These are phyloP conservation scores for Singerocomus rubriflavus DNA, from an alignment of 1,284 basidiomycete genomes.

Conservation along the genomic window DNA sequence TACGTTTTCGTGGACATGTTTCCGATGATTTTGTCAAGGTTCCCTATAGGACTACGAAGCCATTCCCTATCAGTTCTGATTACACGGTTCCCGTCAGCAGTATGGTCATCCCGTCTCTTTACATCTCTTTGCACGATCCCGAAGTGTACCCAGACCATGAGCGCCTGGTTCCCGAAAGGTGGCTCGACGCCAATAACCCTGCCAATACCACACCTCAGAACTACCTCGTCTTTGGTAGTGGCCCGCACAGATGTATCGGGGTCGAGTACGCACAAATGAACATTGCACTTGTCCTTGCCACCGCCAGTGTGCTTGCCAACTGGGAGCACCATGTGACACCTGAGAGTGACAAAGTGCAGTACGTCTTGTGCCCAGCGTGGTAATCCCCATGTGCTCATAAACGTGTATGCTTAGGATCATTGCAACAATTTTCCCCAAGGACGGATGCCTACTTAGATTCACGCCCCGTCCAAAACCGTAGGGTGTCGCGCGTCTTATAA, in stretches of 20 bases:
- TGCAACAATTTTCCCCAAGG: conserved; percentile 93
- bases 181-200: conserved; percentile 80
- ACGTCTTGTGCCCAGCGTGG: conserved; percentile 34
- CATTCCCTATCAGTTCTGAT: conserved; percentile 87
- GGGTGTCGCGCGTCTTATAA: background rate
- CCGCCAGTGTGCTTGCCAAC: conserved; percentile 80
- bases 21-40: conserved; percentile 50
- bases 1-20: background rate
- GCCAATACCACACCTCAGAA: conserved; percentile 91
- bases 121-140: conserved; percentile 90
- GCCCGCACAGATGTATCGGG: conserved; percentile 93
- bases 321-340: conserved; percentile 88
- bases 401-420: conserved; percentile 58
- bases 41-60: conserved; percentile 87
- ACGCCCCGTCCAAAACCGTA: conserved; percentile 45
- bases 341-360: conserved; percentile 81
- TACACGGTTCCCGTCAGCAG: conserved; percentile 91
- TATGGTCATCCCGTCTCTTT: conserved; percentile 98
- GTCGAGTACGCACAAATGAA: conserved; percentile 93
- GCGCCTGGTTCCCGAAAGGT: conserved; percentile 84
- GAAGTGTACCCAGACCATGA: conserved; percentile 88
- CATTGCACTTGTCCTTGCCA: conserved; percentile 82
- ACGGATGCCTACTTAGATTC: conserved; percentile 84
- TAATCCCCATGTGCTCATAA: background rate
- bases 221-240: conserved; percentile 94